Evolutionary conservation across 2,329 filamentous ascomycete species (phyloP).

Genomic region (Fusarium ambrosium): DNA sequence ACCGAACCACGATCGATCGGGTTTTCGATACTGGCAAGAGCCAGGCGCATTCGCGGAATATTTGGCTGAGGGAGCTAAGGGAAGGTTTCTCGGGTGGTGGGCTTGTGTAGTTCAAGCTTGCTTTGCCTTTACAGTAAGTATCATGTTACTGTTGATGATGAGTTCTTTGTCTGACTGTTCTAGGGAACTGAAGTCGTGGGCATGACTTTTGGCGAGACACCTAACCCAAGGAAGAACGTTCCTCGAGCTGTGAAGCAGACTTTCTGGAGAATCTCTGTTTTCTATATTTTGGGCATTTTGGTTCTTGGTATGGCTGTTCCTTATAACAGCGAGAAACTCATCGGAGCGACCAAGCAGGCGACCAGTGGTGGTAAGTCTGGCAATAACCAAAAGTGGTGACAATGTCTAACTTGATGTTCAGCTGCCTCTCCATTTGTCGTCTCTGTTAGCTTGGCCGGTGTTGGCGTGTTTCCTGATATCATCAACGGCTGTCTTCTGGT

Average conservation of each 20-base stretch:
- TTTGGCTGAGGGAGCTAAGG: slow-evolving; percentile 49
- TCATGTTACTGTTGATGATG: background rate
- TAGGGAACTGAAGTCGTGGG: slow-evolving; percentile 33
- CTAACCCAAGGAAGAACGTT: slow-evolving; percentile 43
- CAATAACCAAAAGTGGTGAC: background rate
- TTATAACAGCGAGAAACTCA: slow-evolving; percentile 34
- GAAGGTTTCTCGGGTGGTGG: slow-evolving; percentile 58
- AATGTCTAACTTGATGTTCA: background rate
- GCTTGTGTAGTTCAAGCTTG: slow-evolving; percentile 55
- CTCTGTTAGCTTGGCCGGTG: slow-evolving; percentile 35
- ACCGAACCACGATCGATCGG: slow-evolving; percentile 53
- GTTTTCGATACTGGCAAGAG: slow-evolving; percentile 60
- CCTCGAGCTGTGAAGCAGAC: slow-evolving; percentile 43
- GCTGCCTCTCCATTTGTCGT: slow-evolving; percentile 46
- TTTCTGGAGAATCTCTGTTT: slow-evolving; percentile 44
- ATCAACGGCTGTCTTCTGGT: slow-evolving; percentile 44
- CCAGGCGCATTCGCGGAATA: slow-evolving; percentile 59
- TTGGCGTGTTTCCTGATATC: slow-evolving; percentile 37
- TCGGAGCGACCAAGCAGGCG: slow-evolving; percentile 28
- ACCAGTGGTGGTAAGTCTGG: slow-evolving; percentile 25
- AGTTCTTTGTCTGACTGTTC: background rate
- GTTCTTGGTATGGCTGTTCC: slow-evolving; percentile 46
- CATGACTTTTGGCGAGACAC: slow-evolving; percentile 40
- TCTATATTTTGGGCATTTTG: slow-evolving; percentile 44
- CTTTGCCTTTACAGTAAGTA: slow-evolving; percentile 49